A percentile compares a stretch with the other conserved stretches of the same genome.
Conservation (phyloP, 352 stramenopile genomes). For the Blastocystis hominis region DNA sequence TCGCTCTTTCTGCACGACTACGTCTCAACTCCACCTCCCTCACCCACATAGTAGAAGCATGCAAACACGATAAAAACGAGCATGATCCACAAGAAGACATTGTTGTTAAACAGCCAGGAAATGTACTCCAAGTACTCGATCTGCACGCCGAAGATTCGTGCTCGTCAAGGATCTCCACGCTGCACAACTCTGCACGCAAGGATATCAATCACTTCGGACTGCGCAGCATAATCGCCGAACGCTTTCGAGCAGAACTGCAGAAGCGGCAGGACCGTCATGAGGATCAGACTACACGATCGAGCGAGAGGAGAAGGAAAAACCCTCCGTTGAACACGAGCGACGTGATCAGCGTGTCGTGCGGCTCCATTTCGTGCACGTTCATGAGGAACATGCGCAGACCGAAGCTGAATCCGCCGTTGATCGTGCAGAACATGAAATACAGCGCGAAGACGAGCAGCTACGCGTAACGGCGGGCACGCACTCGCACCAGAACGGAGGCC, state of each 20-base stretch:
- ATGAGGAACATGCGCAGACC: conserved; percentile 42
- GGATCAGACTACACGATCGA: neutral
- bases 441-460: conserved; percentile 51
- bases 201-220: conserved; percentile 55
- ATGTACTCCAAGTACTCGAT: conserved; percentile 53
- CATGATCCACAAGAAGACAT: conserved; percentile 57
- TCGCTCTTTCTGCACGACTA: conserved; percentile 55
- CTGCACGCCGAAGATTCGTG: conserved; percentile 53
- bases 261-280: conserved; percentile 34
- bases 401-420: conserved; percentile 53
- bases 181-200: neutral
- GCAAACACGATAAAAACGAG: conserved; percentile 42
- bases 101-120: conserved; percentile 50
- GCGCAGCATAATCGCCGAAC: conserved; percentile 46
- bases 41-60: conserved; percentile 42
- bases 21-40: neutral
- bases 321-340: conserved; percentile 59
- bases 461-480: neutral
- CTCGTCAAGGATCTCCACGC: neutral
- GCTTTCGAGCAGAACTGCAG: conserved; percentile 54
- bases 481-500: neutral
- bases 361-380: conserved; percentile 51
- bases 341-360: conserved; percentile 55
- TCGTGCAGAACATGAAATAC: conserved; percentile 58
- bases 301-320: neutral